phyloP scores from a whole-genome alignment of 768 basidiomycete species.

The Lyophyllum decastes region DNA sequence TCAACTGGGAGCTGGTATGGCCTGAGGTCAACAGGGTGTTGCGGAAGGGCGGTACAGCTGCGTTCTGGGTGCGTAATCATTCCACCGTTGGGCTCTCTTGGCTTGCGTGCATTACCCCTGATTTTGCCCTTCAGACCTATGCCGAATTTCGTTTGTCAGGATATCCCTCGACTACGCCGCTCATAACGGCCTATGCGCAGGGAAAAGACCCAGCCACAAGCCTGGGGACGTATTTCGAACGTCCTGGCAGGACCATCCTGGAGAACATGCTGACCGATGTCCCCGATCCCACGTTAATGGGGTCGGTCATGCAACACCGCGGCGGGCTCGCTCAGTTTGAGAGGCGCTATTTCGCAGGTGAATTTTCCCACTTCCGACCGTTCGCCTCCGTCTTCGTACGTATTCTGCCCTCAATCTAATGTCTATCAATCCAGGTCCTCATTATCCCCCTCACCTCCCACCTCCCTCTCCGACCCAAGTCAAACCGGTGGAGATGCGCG shows the following conservation, averaged over 20 bases:
- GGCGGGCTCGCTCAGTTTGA: slow-evolving; percentile 43
- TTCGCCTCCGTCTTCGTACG: not conserved
- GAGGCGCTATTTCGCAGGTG: slow-evolving; percentile 63
- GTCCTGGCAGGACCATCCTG: slow-evolving; percentile 77
- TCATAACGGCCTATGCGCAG: slow-evolving; percentile 65
- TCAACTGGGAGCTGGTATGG: slow-evolving; percentile 74
- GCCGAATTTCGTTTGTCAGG: slow-evolving; percentile 69
- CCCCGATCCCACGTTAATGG: slow-evolving; percentile 45
- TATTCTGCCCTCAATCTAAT: not conserved
- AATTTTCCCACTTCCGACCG: not conserved
- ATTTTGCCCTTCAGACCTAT: slow-evolving; percentile 42
- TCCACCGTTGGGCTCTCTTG: not conserved
- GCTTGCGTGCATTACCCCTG: not conserved
- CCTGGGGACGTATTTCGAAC: slow-evolving; percentile 76
- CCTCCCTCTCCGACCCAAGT: slow-evolving; percentile 22
- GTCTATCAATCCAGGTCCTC: slow-evolving; percentile 9
- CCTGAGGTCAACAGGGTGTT: slow-evolving; percentile 63
- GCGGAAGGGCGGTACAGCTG: slow-evolving; percentile 62
- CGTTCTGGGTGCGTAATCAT: slow-evolving; percentile 62
- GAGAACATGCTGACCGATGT: slow-evolving; percentile 70
- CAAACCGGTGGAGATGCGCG: slow-evolving; percentile 55
- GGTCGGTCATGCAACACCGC: slow-evolving; percentile 25
- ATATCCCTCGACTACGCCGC: slow-evolving; percentile 56
- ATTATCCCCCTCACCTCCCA: slow-evolving; percentile 15
- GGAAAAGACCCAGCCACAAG: slow-evolving; percentile 54